Base-by-base conservation (phyloP, 1,139 yeast species). In the Candida pseudoviswanathii region DNA sequence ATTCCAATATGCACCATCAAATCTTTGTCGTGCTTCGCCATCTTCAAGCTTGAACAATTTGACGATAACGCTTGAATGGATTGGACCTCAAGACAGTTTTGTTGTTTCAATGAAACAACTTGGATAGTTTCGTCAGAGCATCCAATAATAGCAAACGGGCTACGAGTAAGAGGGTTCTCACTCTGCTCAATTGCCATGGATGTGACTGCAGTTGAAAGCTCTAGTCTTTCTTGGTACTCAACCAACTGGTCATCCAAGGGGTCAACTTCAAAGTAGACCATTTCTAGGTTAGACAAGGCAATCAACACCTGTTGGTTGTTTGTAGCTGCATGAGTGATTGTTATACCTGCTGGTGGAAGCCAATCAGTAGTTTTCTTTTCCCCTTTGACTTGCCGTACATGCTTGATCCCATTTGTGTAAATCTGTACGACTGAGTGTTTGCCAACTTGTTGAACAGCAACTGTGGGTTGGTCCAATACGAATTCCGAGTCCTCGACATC, bases 251-350 rank as follows among this genome's bases (percentile, higher is more conserved):
- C 95, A 45, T 71, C 73, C 2, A 69, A 69, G 1, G 75, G 75
- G 55, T 86, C 92, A 30, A 86, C 72, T 65, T 92, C 98, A 66
- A 94, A 92, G 65, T 94, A 94, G 4, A 87, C 85, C 3, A 94
- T 59, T 52, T 88, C 92, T 50, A 84, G 75, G 60, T 86, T 89
- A 1, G 95, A 84, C 7, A 94, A 66, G 0, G 85, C 91, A 6
- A 94, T 61, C 0, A 81, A 81, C 0, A 92, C 73, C 64, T 94
- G 98, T 22, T 79, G 76, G 38, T 77, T 73, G 36, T 89, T 89
- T 3, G 86, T 69, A 1, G 89, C 66, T 0, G 92, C 86, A 27
- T 73, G 69, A 0, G 79, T 60, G 39, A 94, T 77, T 30, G 79
- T 72, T 11, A 86, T 82, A 5, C 96, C 96, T 0, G 86, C 85